These are phyloP conservation scores for Geosmithia flava DNA, from an alignment of 2,329 filamentous ascomycete species.

Conservation along the genomic window DNA sequence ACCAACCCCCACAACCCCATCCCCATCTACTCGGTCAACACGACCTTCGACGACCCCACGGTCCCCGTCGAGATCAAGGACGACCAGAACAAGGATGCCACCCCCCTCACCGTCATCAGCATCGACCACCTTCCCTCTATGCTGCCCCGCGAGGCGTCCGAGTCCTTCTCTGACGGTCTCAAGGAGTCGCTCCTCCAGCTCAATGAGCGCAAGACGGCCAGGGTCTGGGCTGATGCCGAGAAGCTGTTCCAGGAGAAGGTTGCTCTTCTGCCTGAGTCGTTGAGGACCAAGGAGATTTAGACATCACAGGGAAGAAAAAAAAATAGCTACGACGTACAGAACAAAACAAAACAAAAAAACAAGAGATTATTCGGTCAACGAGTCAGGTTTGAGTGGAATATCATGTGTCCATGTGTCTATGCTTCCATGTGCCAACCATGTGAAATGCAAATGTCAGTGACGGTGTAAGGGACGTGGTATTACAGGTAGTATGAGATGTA, in stretches of 20 bases:
- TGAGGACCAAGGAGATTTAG: neutral
- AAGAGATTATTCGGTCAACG: no score
- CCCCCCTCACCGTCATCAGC: constrained; percentile 60
- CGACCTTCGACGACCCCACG: constrained; percentile 81
- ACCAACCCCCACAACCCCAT: constrained; percentile 60
- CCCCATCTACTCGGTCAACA: constrained; percentile 75
- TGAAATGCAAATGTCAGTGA: no score
- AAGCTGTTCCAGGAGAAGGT: constrained; percentile 79
- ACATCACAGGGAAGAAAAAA: neutral
- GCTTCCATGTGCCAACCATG: no score
- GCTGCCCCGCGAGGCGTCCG: constrained; percentile 74
- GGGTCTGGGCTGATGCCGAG: constrained; percentile 79
- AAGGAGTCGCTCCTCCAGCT: constrained; percentile 67
- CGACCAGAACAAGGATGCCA: constrained; percentile 15
- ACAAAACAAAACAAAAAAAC: neutral
- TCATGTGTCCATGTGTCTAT: no score
- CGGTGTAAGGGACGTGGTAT: no score
- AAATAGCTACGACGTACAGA: neutral
- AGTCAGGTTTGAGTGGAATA: no score
- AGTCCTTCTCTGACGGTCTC: constrained; percentile 70
- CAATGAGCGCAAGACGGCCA: constrained; percentile 58
- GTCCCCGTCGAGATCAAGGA: constrained; percentile 55
- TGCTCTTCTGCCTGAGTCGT: constrained; percentile 41
- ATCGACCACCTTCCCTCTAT: constrained; percentile 80
- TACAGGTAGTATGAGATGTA: no score